Evolutionary conservation across 805 yeast species (phyloP).

Genomic region (Metschnikowia noctiluminum): DNA sequence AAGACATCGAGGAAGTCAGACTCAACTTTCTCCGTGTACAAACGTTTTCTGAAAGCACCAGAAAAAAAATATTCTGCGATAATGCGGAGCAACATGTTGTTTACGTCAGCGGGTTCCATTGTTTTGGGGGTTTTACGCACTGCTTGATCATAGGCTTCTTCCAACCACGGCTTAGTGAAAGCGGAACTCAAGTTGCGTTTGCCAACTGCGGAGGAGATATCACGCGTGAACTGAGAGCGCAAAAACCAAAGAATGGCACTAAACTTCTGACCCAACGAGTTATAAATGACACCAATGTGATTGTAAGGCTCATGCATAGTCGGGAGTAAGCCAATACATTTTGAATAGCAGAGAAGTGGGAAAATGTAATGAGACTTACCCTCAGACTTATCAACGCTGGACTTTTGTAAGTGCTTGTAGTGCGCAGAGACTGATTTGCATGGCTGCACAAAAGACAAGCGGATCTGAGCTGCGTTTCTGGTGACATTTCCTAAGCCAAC

Average conservation of each 20-base stretch:
- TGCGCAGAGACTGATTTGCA: slow-evolving; percentile 13
- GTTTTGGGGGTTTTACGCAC: slow-evolving; percentile 4
- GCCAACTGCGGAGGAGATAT: slow-evolving; percentile 46
- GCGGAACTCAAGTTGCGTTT: slow-evolving; percentile 41
- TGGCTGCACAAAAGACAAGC: slow-evolving; percentile 14
- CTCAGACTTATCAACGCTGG: slow-evolving; percentile 30
- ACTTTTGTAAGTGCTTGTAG: slow-evolving; percentile 10
- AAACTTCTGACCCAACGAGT: slow-evolving; percentile 42
- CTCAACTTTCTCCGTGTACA: slow-evolving; percentile 14
- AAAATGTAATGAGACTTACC: slow-evolving; percentile 28
- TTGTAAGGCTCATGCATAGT: slow-evolving; percentile 66
- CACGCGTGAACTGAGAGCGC: slow-evolving; percentile 54
- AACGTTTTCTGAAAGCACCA: slow-evolving; percentile 19
- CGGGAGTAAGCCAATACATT: slow-evolving; percentile 58
- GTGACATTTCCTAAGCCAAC: slow-evolving; percentile 18
- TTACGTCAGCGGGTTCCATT: slow-evolving; percentile 13
- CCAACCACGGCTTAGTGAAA: slow-evolving; percentile 35
- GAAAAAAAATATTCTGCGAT: slow-evolving; percentile 45
- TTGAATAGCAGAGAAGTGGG: slow-evolving; percentile 39
- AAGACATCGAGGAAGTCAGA: slow-evolving; percentile 22
- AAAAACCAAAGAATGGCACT: slow-evolving; percentile 51
- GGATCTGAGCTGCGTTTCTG: slow-evolving; percentile 11
- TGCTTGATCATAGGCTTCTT: slow-evolving; percentile 15
- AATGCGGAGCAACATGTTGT: slow-evolving; percentile 31
- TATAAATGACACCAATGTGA: slow-evolving; percentile 49